A percentile compares a stretch with the other conserved stretches of the same genome.
phyloP scores from a whole-genome alignment of 345 rosid genomes.

The Populus davidiana region DNA sequence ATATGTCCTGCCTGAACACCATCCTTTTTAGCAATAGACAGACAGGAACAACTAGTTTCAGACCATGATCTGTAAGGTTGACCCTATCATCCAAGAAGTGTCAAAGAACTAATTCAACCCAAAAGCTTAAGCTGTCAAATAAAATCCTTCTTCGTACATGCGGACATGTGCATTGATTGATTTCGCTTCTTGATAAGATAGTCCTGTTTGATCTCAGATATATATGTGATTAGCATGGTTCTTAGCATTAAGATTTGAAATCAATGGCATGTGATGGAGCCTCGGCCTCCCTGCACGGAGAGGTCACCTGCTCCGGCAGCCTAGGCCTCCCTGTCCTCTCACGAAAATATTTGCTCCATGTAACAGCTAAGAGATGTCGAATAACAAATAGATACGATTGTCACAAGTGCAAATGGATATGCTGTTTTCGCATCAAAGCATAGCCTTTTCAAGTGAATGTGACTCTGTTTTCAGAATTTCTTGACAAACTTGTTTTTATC shows the following conservation, averaged over 20 bases:
- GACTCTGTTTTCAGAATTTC: background rate
- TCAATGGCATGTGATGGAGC: background rate
- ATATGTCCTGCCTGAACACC: background rate
- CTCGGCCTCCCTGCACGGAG: background rate
- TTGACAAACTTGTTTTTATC: background rate
- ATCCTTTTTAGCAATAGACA: background rate
- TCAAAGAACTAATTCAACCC: no score
- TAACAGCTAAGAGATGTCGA: background rate
- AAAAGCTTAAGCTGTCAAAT: no score
- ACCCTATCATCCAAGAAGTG: background rate
- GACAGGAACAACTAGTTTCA: background rate
- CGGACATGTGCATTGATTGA: background rate
- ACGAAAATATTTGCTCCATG: no score
- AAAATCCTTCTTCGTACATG: background rate
- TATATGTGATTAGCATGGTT: background rate
- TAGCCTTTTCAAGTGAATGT: background rate
- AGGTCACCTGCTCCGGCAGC: slow-evolving; percentile 4
- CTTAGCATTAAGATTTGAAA: no score
- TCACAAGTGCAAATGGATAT: background rate
- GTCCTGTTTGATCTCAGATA: background rate
- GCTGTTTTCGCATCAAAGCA: background rate
- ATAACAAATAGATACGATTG: background rate
- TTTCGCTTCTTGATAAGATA: background rate
- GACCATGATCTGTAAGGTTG: background rate
- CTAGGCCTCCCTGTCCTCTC: background rate